These are phyloP conservation scores for Xerocomus amazonicus DNA, from an alignment of 1,284 basidiomycete species.

Conservation along the genomic window DNA sequence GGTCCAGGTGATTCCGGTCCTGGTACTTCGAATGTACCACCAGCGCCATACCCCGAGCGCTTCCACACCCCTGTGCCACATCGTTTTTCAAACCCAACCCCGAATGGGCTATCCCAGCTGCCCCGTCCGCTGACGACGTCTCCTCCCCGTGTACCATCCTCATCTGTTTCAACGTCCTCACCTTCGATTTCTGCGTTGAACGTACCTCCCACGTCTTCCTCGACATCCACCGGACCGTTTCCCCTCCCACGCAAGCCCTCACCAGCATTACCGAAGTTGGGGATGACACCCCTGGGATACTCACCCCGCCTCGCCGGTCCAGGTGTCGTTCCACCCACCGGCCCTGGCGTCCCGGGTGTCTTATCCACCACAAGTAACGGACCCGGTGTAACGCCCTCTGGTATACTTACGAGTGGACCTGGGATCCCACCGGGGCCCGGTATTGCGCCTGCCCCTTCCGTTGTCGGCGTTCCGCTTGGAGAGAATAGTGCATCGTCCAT, in stretches of 20 bases:
- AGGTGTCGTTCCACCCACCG: constrained; percentile 28
- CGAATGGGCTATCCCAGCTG: constrained; percentile 23
- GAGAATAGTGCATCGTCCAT: too few species aligned
- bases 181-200: constrained; percentile 18
- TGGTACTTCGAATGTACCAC: constrained; percentile 7
- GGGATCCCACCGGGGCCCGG: constrained; percentile 29
- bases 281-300: constrained; percentile 26
- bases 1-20: constrained; percentile 21
- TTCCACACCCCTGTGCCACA: constrained; percentile 30
- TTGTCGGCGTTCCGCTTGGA: neutral
- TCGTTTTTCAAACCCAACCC: constrained; percentile 22
- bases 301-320: constrained; percentile 32
- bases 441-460: constrained; percentile 23
- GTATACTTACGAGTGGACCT: constrained; percentile 30
- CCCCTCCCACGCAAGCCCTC: constrained; percentile 25
- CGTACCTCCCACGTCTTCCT: constrained; percentile 13
- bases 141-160: constrained; percentile 20
- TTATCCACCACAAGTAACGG: constrained; percentile 16
- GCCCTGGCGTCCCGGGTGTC: constrained; percentile 25
- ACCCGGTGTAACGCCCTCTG: constrained; percentile 20
- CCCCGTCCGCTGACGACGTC: constrained; percentile 30
- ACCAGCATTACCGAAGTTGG: constrained; percentile 27
- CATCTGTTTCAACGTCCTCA: constrained; percentile 12
- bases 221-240: constrained; percentile 22
- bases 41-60: constrained; percentile 23